Conservation (phyloP, 495 filamentous ascomycete species). For the Neurospora hispaniola region DNA sequence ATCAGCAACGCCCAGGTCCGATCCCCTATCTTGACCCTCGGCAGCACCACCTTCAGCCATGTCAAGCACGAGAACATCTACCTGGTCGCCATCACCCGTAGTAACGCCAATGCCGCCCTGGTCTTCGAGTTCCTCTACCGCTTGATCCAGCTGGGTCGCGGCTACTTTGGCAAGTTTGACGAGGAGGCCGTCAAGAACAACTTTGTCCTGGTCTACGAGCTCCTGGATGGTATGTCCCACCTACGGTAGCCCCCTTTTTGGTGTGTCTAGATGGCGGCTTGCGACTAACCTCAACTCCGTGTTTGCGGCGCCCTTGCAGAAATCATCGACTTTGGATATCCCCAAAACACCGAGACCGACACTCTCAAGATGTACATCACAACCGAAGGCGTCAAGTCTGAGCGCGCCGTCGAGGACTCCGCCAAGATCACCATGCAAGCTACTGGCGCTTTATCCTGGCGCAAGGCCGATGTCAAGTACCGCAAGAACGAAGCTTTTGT, state of each 20-base stretch:
- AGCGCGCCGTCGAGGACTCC: conserved; percentile 83
- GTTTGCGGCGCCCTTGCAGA: conserved; percentile 40
- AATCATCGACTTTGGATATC: conserved; percentile 98
- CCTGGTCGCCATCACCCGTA: conserved; percentile 93
- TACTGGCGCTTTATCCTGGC: conserved; percentile 93
- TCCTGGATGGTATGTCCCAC: conserved; percentile 68
- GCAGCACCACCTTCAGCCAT: conserved; percentile 97
- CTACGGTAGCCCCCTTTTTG: background rate
- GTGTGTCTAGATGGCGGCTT: background rate
- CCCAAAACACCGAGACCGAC: conserved; percentile 97
- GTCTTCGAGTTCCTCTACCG: conserved; percentile 98
- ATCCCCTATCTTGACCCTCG: conserved; percentile 93
- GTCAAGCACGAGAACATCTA: conserved; percentile 99
- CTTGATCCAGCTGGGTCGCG: conserved; percentile 77
- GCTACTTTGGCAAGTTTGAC: conserved; percentile 98
- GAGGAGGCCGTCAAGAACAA: conserved; percentile 99
- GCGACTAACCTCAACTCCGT: background rate
- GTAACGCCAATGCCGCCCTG: conserved; percentile 97
- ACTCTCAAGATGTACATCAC: conserved; percentile 99
- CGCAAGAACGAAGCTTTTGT: conserved; percentile 73
- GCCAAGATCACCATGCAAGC: conserved; percentile 99
- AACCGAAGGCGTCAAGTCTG: conserved; percentile 95
- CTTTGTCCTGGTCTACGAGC: conserved; percentile 96
- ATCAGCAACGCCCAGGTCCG: conserved; percentile 97
- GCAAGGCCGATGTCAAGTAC: conserved; percentile 94